These are phyloP conservation scores for Cyclostephanos invisitatus DNA, from an alignment of 108 stramenopile genomes.

Conservation along the genomic window DNA sequence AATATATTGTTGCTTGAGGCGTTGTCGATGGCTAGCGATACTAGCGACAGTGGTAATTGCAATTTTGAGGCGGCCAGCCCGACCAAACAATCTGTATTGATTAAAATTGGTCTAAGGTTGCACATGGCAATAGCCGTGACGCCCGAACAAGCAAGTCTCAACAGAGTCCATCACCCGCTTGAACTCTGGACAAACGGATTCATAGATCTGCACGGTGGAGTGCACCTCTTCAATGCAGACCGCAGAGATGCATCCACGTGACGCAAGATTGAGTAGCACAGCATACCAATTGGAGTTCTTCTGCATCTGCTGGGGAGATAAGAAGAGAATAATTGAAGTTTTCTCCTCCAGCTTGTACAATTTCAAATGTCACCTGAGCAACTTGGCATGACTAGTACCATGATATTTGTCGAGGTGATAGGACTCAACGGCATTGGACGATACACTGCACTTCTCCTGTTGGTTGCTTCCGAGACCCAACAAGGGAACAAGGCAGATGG, in stretches of 20 bases:
- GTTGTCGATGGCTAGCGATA: too few species aligned
- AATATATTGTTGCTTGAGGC: too few species aligned
- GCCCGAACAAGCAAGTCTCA: too few species aligned
- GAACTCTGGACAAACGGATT: slow-evolving; percentile 21
- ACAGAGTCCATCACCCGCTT: slow-evolving; percentile 5
- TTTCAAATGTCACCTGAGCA: neutral
- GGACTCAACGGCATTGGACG: neutral
- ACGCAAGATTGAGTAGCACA: neutral
- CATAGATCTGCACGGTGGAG: neutral
- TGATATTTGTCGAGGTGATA: neutral
- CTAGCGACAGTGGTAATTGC: too few species aligned
- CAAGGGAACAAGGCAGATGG: slow-evolving; percentile 7
- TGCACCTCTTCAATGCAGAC: slow-evolving; percentile 11
- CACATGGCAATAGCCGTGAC: too few species aligned
- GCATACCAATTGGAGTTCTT: neutral
- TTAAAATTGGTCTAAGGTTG: too few species aligned
- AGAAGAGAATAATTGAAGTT: neutral
- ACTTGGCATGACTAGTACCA: neutral
- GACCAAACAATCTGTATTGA: too few species aligned
- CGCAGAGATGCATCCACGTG: neutral
- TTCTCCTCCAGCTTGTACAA: neutral
- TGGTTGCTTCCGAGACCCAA: slow-evolving; percentile 16
- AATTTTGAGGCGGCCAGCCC: too few species aligned
- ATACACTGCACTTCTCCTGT: neutral
- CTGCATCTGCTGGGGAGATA: slow-evolving; percentile 2